phyloP scores from a whole-genome alignment of 208 protist genomes.

The Ichthyophonus hoferi region DNA sequence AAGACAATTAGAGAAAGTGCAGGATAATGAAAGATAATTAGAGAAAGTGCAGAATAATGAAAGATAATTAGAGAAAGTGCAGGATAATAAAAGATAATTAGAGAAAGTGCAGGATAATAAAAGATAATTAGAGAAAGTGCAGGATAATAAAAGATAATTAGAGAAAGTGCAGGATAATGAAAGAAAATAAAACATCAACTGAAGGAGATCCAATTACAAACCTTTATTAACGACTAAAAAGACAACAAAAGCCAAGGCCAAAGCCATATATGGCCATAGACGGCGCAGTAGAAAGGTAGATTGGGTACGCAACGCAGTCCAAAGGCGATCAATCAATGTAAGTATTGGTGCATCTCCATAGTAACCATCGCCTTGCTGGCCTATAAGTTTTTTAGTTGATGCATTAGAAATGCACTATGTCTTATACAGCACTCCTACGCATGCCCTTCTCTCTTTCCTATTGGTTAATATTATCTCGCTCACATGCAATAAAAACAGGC shows the following conservation, averaged over 20 bases:
- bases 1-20: not conserved
- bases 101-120: not conserved
- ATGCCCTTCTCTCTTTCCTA: too few species aligned
- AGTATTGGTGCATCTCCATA: too few species aligned
- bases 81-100: not conserved
- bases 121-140: not conserved
- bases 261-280: not conserved
- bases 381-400: too few species aligned
- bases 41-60: not conserved
- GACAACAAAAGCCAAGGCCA: constrained; percentile 16
- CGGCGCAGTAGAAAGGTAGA: not conserved
- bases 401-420: too few species aligned
- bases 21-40: not conserved
- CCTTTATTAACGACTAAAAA: constrained; percentile 44
- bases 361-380: too few species aligned
- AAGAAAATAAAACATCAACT: too few species aligned
- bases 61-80: not conserved
- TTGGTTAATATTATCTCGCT: too few species aligned
- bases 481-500: too few species aligned
- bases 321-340: too few species aligned
- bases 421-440: too few species aligned
- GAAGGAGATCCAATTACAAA: not conserved
- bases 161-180: not conserved
- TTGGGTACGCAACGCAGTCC: not conserved
- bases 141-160: not conserved